phyloP scores from a whole-genome alignment of 495 filamentous ascomycete genomes.

The Neurospora sp. region DNA sequence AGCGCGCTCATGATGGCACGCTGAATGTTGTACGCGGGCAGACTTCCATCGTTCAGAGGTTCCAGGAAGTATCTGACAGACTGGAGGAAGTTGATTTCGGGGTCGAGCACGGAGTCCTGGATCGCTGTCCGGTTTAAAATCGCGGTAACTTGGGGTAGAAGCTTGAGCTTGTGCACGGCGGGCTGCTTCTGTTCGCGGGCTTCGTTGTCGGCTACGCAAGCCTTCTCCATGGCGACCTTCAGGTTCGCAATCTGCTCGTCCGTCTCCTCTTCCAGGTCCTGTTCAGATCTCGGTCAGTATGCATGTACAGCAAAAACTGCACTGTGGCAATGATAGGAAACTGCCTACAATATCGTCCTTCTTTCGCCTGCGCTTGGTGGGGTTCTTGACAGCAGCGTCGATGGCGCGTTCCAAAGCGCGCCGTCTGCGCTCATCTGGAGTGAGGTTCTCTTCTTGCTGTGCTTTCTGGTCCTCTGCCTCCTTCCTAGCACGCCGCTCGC shows the following conservation, averaged over 20 bases:
- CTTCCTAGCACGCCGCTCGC: constrained; percentile 32
- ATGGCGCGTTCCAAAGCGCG: constrained; percentile 76
- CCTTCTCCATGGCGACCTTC: constrained; percentile 83
- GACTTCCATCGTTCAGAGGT: constrained; percentile 79
- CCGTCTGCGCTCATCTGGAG: constrained; percentile 59
- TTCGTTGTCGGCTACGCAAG: constrained; percentile 74
- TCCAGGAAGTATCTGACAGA: constrained; percentile 96
- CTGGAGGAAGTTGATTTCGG: constrained; percentile 88
- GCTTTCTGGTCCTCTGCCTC: constrained; percentile 39
- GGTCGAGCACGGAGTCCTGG: constrained; percentile 74
- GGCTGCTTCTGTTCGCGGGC: constrained; percentile 67
- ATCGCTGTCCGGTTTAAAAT: constrained; percentile 82
- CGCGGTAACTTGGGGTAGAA: constrained; percentile 84
- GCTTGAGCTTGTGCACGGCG: constrained; percentile 84
- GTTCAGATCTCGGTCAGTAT: constrained; percentile 9
- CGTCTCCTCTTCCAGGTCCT: constrained; percentile 82
- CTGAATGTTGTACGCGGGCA: constrained; percentile 96
- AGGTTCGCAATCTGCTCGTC: constrained; percentile 85
- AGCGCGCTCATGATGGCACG: constrained; percentile 81
- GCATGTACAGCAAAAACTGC: background rate
- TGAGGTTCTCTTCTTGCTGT: constrained; percentile 57
- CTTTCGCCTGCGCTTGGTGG: constrained; percentile 71
- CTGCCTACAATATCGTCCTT: constrained; percentile 77
- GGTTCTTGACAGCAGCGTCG: constrained; percentile 76
- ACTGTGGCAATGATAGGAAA: background rate